Evolutionary conservation across 2,329 filamentous ascomycete genomes (phyloP).

Genomic region (Ophiostoma ips): DNA sequence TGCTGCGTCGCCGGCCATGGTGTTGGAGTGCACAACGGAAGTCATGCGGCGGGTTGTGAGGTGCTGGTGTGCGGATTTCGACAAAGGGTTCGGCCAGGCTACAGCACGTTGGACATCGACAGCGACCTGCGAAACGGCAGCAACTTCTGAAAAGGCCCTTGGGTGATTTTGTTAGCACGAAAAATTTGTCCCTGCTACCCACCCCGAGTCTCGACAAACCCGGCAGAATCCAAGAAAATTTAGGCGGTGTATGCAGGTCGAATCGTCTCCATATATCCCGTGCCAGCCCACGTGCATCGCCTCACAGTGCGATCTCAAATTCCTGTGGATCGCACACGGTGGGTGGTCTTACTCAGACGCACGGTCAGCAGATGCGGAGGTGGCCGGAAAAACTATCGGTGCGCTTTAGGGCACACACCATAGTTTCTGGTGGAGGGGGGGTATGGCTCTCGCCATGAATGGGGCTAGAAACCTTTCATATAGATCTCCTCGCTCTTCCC

Average conservation of each 20-base stretch:
- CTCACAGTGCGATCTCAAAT: background rate
- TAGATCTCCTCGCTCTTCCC: slow-evolving; percentile 1
- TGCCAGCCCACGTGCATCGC: background rate
- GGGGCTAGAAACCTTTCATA: slow-evolving; percentile 3
- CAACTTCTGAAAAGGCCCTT: background rate
- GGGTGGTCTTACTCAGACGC: background rate
- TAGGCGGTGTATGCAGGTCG: slow-evolving; percentile 9
- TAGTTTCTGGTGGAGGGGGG: background rate
- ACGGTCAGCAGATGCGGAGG: slow-evolving; percentile 7
- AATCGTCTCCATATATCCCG: background rate
- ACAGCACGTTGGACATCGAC: background rate
- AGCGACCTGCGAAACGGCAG: background rate
- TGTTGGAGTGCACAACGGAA: background rate
- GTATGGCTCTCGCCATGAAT: background rate
- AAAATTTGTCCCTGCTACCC: slow-evolving; percentile 9
- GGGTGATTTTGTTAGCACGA: background rate
- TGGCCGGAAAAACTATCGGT: slow-evolving; percentile 10
- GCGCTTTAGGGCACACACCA: slow-evolving; percentile 15
- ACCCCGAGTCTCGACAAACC: background rate
- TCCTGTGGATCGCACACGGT: background rate
- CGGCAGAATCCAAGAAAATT: slow-evolving; percentile 9
- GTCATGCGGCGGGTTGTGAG: background rate
- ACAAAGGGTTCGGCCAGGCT: background rate
- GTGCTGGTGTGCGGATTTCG: background rate
- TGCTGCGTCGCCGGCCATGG: slow-evolving; percentile 6